These are phyloP conservation scores for Volvox carteri DNA, from an alignment of 163 green algal genomes.

Conservation along the genomic window DNA sequence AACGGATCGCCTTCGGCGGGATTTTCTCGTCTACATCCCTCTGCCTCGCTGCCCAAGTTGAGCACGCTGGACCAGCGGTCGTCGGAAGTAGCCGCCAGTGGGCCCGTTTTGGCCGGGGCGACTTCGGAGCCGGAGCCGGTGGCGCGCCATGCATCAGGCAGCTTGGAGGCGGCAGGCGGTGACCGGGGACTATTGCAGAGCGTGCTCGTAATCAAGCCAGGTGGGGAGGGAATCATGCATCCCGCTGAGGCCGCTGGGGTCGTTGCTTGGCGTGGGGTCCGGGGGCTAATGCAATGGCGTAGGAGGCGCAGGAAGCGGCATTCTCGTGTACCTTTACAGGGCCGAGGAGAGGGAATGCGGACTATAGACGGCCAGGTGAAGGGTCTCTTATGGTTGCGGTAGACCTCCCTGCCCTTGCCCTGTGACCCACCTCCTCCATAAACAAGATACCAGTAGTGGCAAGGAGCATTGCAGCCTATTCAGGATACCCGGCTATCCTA, in stretches of 20 bases:
- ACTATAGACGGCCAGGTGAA: too few relatives aligned
- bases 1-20: not conserved
- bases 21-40: not conserved
- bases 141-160: not conserved
- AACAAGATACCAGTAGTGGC: too few relatives aligned
- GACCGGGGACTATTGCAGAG: slow-evolving; percentile 35
- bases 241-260: not conserved
- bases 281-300: too few relatives aligned
- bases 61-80: not conserved
- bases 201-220: slow-evolving; percentile 40
- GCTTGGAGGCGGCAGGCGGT: not conserved
- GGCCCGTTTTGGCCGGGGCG: not conserved
- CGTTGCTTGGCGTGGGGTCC: not conserved
- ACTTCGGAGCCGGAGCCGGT: not conserved
- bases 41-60: not conserved
- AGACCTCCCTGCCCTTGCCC: too few relatives aligned
- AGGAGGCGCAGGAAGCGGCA: too few relatives aligned
- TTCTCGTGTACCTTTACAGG: too few relatives aligned
- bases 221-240: too few relatives aligned
- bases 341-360: too few relatives aligned
- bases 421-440: too few relatives aligned
- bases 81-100: not conserved
- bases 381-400: too few relatives aligned
- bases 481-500: too few relatives aligned
- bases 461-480: too few relatives aligned